These are phyloP conservation scores for Alternaria triticimaculans DNA, from an alignment of 2,329 filamentous ascomycete genomes.

Conservation along the genomic window DNA sequence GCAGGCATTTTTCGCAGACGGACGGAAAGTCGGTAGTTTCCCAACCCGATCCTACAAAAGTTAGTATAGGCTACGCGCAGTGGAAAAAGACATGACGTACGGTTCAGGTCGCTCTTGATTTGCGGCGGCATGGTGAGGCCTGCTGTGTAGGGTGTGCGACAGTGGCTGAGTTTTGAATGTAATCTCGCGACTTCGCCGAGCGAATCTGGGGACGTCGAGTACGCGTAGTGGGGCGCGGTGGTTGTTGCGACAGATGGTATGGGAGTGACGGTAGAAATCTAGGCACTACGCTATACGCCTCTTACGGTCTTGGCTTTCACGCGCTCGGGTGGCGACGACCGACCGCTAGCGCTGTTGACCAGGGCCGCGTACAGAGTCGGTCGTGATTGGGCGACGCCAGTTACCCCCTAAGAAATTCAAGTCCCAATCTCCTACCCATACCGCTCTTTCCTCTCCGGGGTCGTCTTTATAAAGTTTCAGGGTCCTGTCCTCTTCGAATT, in stretches of 20 bases:
- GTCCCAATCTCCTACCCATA: constrained; percentile 33
- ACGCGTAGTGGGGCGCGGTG: constrained; percentile 22
- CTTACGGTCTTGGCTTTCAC: constrained; percentile 13
- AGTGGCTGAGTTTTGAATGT: neutral
- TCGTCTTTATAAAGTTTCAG: constrained; percentile 21
- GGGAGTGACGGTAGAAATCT: constrained; percentile 28
- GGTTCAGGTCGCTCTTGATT: constrained; percentile 95
- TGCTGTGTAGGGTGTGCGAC: neutral
- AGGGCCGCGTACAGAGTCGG: constrained; percentile 20
- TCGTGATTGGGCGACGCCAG: constrained; percentile 20
- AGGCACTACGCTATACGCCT: constrained; percentile 13
- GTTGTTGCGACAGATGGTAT: constrained; percentile 6
- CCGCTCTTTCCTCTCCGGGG: constrained; percentile 33
- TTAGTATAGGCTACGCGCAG: neutral
- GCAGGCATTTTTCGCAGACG: constrained; percentile 89
- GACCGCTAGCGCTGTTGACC: constrained; percentile 13
- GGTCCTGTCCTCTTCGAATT: constrained; percentile 23
- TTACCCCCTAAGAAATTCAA: constrained; percentile 18
- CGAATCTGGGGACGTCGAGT: constrained; percentile 20
- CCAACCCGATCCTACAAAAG: constrained; percentile 66
- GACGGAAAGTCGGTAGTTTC: constrained; percentile 91
- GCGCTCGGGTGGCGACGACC: constrained; percentile 16
- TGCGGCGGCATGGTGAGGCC: constrained; percentile 74
- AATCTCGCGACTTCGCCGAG: neutral
- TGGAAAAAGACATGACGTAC: constrained; percentile 58